Base-by-base conservation (phyloP, 108 stramenopile genomes). In the Cyclostephanos tholiformis region DNA sequence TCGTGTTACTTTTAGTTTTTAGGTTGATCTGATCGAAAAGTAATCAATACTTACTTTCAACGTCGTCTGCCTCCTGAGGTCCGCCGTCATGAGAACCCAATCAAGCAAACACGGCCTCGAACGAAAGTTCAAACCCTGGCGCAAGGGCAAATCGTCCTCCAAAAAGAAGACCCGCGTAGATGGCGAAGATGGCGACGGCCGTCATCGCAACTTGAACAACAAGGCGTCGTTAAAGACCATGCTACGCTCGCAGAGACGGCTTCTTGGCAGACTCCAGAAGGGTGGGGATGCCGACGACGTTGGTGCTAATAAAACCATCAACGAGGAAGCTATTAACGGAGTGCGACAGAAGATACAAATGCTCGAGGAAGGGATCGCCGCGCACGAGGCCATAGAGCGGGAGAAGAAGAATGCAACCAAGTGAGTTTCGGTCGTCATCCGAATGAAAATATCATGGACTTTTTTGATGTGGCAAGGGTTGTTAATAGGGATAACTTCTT, bases 91-190 rank as follows among this genome's bases (percentile, higher is more conserved):
- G 59, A 60, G 59, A 30, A 35, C 59, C 9, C 6, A 25, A 16
- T 38, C 29, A 39, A 60, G 59, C 59, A 60, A 65, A 67, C 87
- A 90, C 61, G 89, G 86, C 10, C 75, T 90, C 11, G 87, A 88
- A 36, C 79, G 82, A 14, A 92, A 92, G 66, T 92, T 76, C 83
- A 88, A 90, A 59, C 80, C 94, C 19, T 91, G 89, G 91, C 83
- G 91, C 56, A 85, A 85, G 29, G 87, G 89, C 4, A 91, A 91
- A 71, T 83, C 87, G 17, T 53, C 79, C 22, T 60, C 65, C 10
- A 62, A 69, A 29, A 35, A 30, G n/a, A 23, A 29, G 44, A 10
- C 32, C 22, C 11, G 32, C 10, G 30, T 17, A 13, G 60, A 26
- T 30, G 69, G 63, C 17, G 38, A 39, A 20, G 14, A 57, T 27